Evolutionary conservation across 768 basidiomycete genomes (phyloP), one percentile per base, ranked within the genome.

Genomic region (Aureoboletus auriporus): DNA sequence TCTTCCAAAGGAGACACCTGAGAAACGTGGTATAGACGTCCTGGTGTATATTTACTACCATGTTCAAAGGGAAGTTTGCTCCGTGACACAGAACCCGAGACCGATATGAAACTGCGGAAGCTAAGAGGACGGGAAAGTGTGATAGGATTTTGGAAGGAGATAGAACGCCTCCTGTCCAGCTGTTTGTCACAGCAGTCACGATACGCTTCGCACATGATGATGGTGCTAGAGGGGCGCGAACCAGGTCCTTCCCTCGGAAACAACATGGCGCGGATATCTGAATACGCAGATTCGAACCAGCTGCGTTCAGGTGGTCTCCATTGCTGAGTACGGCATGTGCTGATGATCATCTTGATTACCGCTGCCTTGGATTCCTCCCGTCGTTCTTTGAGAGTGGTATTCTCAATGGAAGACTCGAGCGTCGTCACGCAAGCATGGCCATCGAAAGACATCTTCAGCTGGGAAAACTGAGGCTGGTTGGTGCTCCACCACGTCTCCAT

Each of bases 401-500:
- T 58, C 39, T 53, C 60, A 28, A 27, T 14, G 29, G 36, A 43
- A 10, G 51, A 31, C 30, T 58, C 48, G 26, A 65, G 57, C 14
- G 69, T 60, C 26, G 68, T 70, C 36, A 70, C 64, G 38, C 68
- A 69, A 13, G 69, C 69, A 23, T 69, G 58, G 30, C 33, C 42
- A 16, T 56, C 52, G 39, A 69, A 69, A 40, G 29, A 13, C 69
- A 69, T 66, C 13, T 53, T 51, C 9, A 55, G 27, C 23, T n/a
- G 26, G 9, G 55, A 49, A 36, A 69, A 69, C 23, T 55, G 54
- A 8, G 12, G 1, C 31, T 52, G 37, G 39, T 69, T 69, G 8
- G 43, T 39, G 13, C 7, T 23, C 69, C 68, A 69, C 68, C 69
- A 69, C 12, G 17, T 49, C 20, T 69, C 68, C 68, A 70, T 69